These are phyloP conservation scores for Vavraia culicis DNA, from an alignment of 371 early-diverging fungal species.

Conservation along the genomic window DNA sequence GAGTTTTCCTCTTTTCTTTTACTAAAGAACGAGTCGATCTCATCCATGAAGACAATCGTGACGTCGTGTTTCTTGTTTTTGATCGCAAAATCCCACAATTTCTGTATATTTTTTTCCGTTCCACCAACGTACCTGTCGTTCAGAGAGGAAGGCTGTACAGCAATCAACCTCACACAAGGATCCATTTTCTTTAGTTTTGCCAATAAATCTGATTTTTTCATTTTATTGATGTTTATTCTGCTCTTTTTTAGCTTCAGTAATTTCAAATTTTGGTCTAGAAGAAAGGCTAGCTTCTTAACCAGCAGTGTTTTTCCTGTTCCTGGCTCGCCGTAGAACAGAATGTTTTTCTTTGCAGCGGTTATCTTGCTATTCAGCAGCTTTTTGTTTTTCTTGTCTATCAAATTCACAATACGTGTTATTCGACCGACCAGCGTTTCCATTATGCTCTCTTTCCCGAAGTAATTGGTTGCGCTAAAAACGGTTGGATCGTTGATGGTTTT, in stretches of 20 bases:
- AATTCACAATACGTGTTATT: no score
- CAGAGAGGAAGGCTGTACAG: conserved; percentile 13
- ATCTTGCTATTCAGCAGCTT: conserved; percentile 4
- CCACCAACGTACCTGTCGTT: conserved; percentile 27
- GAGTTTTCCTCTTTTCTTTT: conserved; percentile 1
- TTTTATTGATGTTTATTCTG: neutral
- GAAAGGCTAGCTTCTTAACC: conserved; percentile 8
- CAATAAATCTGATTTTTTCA: neutral
- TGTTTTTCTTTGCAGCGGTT: conserved; percentile 7
- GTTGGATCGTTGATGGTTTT: no score
- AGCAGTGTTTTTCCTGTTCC: conserved; percentile 29
- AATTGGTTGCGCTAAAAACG: no score
- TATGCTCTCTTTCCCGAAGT: no score
- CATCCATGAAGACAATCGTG: conserved; percentile 22
- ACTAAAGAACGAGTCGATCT: conserved; percentile 21
- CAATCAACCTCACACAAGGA: no score
- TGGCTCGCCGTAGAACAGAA: conserved; percentile 21
- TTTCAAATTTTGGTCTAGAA: conserved; percentile 9
- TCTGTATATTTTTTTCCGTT: conserved; percentile 9
- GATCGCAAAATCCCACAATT: conserved; percentile 11
- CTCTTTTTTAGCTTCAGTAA: conserved; percentile 1
- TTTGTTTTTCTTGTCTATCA: no score
- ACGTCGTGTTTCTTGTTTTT: conserved; percentile 1
- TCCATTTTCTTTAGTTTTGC: conserved; percentile 4
- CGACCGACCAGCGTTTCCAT: no score